Evolutionary conservation across 768 basidiomycete species (phyloP).

Genomic region (Tricholoma sp.): DNA sequence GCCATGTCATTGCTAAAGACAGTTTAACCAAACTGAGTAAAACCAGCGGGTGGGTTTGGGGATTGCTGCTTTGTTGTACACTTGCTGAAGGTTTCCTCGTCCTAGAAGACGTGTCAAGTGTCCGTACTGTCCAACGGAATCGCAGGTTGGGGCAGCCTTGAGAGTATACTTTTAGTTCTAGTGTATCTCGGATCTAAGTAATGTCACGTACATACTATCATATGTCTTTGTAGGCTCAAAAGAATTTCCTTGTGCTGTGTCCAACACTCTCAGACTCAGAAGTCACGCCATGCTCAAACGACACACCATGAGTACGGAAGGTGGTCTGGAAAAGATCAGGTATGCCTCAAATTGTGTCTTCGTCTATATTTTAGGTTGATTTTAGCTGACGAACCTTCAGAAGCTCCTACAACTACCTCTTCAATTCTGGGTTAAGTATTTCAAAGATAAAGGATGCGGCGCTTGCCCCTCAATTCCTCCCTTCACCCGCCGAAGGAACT

Average conservation of each 20-base stretch:
- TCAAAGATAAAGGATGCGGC: slow-evolving; percentile 66
- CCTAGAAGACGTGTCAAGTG: slow-evolving; percentile 81
- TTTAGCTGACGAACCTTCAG: not conserved
- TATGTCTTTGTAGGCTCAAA: too few relatives aligned
- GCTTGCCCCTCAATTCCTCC: slow-evolving; percentile 55
- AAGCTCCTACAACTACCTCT: slow-evolving; percentile 33
- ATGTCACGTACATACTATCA: not conserved
- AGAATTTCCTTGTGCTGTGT: too few relatives aligned
- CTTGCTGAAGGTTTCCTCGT: slow-evolving; percentile 5
- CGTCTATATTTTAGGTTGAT: not conserved
- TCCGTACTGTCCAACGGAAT: slow-evolving; percentile 91
- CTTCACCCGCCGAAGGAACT: slow-evolving; percentile 31
- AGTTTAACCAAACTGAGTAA: slow-evolving; percentile 88
- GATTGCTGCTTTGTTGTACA: not conserved
- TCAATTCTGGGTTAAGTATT: slow-evolving; percentile 49
- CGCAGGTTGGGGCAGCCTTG: slow-evolving; percentile 47
- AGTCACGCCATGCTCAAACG: not conserved
- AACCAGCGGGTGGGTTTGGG: slow-evolving; percentile 52
- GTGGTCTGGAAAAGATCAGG: not conserved
- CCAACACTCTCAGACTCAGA: not conserved
- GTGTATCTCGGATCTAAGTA: not conserved
- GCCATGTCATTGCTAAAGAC: slow-evolving; percentile 92
- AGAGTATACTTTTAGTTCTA: slow-evolving; percentile 60
- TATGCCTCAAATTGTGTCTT: not conserved
- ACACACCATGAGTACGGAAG: not conserved